Conservation (phyloP, 164 flowering plant species). For the Houttuynia cordata region DNA sequence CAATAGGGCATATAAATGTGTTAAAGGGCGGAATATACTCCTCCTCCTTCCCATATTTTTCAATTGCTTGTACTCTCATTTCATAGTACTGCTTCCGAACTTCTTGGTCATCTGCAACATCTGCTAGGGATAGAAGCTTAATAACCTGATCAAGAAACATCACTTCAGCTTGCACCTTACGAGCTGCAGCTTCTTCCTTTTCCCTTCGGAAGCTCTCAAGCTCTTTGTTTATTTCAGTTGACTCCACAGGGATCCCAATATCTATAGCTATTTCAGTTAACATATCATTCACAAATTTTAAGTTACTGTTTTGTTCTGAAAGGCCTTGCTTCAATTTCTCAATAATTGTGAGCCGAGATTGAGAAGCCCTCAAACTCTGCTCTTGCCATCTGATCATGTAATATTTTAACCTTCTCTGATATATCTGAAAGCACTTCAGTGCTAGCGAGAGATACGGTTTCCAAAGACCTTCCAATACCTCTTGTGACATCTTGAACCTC, state of each 20-base stretch:
- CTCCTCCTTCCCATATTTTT: slow-evolving; percentile 23
- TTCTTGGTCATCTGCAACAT: slow-evolving; percentile 59
- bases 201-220: slow-evolving; percentile 45
- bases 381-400: slow-evolving; percentile 66
- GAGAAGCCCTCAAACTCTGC: slow-evolving; percentile 49
- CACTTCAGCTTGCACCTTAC: slow-evolving; percentile 49
- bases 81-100: slow-evolving; percentile 33
- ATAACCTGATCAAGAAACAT: slow-evolving; percentile 57
- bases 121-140: slow-evolving; percentile 53
- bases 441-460: slow-evolving; percentile 40
- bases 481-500: slow-evolving; percentile 56
- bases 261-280: slow-evolving; percentile 57
- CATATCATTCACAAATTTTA: slow-evolving; percentile 61
- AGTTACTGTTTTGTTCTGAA: slow-evolving; percentile 38
- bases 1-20: slow-evolving; percentile 44
- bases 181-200: slow-evolving; percentile 53
- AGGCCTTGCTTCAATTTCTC: slow-evolving; percentile 53
- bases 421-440: slow-evolving; percentile 44
- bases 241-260: slow-evolving; percentile 56
- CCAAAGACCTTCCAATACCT: slow-evolving; percentile 52
- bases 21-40: slow-evolving; percentile 38
- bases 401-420: slow-evolving; percentile 41
- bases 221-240: slow-evolving; percentile 51
- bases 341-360: slow-evolving; percentile 36
- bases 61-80: slow-evolving; percentile 31